Conservation (phyloP, 139 green algal species). For the Eudorina sp. region DNA sequence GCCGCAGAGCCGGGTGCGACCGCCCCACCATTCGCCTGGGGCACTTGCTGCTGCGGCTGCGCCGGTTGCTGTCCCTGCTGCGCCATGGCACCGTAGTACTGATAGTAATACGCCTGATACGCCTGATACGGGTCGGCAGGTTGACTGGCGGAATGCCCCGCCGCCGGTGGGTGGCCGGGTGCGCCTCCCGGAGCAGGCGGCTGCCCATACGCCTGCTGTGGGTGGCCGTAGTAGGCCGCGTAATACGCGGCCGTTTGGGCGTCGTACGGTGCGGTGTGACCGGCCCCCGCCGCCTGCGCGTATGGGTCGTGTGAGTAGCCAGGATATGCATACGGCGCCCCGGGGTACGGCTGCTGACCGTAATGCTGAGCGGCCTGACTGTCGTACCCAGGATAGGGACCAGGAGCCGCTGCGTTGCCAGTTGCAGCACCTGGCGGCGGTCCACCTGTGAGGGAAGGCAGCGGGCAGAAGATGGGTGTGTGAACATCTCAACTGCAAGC, state of each 20-base stretch:
- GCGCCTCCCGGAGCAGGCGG: neutral
- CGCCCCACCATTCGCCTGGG: neutral
- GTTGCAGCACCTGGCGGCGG: no score
- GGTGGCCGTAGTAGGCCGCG: slow-evolving; percentile 15
- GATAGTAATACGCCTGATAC: neutral
- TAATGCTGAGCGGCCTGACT: neutral
- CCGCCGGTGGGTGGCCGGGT: neutral
- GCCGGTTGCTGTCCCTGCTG: neutral
- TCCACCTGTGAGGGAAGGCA: no score
- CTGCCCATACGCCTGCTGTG: neutral
- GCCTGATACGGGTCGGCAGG: neutral
- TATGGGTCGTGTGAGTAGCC: neutral
- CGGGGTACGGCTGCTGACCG: neutral
- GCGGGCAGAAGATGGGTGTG: no score
- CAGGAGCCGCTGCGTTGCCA: neutral
- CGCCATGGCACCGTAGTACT: neutral
- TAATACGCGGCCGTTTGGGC: neutral
- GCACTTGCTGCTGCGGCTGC: neutral
- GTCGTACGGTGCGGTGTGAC: neutral
- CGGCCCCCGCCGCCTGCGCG: no score
- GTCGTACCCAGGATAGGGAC: neutral
- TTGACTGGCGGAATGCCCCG: no score
- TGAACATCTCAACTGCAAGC: no score
- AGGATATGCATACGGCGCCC: neutral
- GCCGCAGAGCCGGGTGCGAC: no score